Conservation (phyloP, 768 basidiomycete species). For the Antrodiella citrinella region DNA sequence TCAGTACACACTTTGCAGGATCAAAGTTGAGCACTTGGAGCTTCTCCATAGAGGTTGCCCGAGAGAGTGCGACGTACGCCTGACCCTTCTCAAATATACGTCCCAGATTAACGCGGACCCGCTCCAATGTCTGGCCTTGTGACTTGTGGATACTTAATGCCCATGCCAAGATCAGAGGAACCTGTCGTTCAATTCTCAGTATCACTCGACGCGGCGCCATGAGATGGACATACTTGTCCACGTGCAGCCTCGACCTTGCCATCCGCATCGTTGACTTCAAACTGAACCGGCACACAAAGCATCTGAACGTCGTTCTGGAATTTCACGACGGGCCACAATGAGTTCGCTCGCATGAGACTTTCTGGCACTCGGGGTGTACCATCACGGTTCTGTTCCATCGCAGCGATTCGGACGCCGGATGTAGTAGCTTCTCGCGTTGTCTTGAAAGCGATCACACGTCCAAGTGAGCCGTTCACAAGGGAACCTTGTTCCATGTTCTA, state of each 20-base stretch:
- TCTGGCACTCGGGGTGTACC: background rate
- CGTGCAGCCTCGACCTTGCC: slow-evolving; percentile 54
- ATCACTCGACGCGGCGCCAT: too few species aligned
- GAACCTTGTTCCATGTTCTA: slow-evolving; percentile 64
- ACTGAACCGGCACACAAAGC: slow-evolving; percentile 48
- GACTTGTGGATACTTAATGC: slow-evolving; percentile 85
- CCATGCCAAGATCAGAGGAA: slow-evolving; percentile 72
- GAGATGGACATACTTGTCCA: slow-evolving; percentile 43
- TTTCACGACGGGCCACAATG: slow-evolving; percentile 7
- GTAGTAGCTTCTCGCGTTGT: slow-evolving; percentile 8
- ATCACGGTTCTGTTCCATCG: background rate
- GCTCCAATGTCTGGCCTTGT: slow-evolving; percentile 82
- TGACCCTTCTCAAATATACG: slow-evolving; percentile 77
- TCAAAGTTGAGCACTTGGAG: slow-evolving; percentile 63
- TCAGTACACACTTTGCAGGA: slow-evolving; percentile 39
- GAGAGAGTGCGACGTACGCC: slow-evolving; percentile 69
- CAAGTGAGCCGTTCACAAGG: slow-evolving; percentile 67
- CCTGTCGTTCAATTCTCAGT: too few species aligned
- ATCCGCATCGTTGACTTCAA: slow-evolving; percentile 29
- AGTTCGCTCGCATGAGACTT: background rate
- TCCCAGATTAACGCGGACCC: slow-evolving; percentile 72
- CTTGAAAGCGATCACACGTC: slow-evolving; percentile 23
- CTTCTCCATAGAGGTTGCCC: slow-evolving; percentile 58
- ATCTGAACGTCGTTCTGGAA: slow-evolving; percentile 23
- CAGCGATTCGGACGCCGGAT: slow-evolving; percentile 1